These are phyloP conservation scores for Neurospora sp. DNA, from an alignment of 495 filamentous ascomycete species.

Conservation along the genomic window DNA sequence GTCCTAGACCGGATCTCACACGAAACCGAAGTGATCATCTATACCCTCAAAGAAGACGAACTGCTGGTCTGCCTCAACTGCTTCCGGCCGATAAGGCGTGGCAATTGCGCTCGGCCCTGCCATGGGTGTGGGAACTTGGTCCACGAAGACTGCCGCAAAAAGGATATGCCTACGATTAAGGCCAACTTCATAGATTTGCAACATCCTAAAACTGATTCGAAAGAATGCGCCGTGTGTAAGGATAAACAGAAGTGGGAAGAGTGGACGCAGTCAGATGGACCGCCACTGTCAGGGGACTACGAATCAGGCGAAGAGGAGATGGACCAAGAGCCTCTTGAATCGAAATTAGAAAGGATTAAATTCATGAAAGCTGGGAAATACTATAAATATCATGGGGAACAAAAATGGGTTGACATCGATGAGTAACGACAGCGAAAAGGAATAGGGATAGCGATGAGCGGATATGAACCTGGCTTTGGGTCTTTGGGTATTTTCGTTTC, in stretches of 20 bases:
- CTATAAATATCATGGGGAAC: background rate
- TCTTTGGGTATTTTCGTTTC: background rate
- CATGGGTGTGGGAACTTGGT: background rate
- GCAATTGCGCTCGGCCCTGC: background rate
- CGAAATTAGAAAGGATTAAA: background rate
- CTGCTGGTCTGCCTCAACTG: background rate
- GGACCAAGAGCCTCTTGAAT: background rate
- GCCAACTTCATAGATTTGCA: background rate
- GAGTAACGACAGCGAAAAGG: background rate
- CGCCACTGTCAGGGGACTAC: background rate
- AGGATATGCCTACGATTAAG: background rate
- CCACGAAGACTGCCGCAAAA: background rate
- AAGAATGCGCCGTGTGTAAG: background rate
- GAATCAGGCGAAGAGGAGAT: background rate
- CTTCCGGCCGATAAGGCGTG: background rate
- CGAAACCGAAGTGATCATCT: background rate
- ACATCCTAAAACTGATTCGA: background rate
- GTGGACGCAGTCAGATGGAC: background rate
- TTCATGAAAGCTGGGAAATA: background rate
- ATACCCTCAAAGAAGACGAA: background rate
- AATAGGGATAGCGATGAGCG: background rate
- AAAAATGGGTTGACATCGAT: background rate
- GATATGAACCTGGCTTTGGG: background rate
- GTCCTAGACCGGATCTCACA: background rate
- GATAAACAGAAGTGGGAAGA: background rate